A percentile compares a stretch with the other conserved stretches of the same genome.
Conservation (phyloP, 169 alveolate species). For the Cryptosporidium felis region DNA sequence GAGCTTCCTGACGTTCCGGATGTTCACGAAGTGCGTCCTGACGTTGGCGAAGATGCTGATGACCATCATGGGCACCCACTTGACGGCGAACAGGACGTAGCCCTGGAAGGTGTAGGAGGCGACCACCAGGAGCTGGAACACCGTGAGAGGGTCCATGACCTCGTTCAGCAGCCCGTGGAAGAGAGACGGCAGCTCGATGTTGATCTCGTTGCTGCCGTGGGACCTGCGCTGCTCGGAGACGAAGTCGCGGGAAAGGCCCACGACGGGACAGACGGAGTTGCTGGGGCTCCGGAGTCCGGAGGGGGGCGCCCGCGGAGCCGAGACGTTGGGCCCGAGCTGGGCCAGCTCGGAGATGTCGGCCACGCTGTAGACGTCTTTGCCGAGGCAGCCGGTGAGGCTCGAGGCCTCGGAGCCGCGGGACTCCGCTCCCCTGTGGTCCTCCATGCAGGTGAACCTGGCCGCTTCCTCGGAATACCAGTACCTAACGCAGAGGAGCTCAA, state of each 20-base stretch:
- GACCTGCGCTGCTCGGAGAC: slow-evolving; percentile 12
- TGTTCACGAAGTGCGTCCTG: slow-evolving; percentile 71
- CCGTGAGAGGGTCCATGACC: slow-evolving; percentile 75
- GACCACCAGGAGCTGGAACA: slow-evolving; percentile 79
- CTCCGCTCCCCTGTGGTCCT: neutral
- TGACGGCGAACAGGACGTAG: slow-evolving; percentile 63
- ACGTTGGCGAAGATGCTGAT: slow-evolving; percentile 58
- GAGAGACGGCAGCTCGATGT: slow-evolving; percentile 67
- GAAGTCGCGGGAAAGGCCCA: neutral
- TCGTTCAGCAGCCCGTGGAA: slow-evolving; percentile 40
- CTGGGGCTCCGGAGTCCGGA: neutral
- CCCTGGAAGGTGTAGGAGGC: slow-evolving; percentile 80
- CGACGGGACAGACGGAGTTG: neutral
- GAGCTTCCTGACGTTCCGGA: slow-evolving; percentile 64
- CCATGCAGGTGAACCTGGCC: slow-evolving; percentile 19
- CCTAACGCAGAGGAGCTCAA: slow-evolving; percentile 57
- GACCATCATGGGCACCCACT: slow-evolving; percentile 74
- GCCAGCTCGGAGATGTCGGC: neutral
- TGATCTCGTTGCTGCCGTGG: slow-evolving; percentile 36
- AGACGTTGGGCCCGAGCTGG: slow-evolving; percentile 22
- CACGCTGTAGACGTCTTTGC: slow-evolving; percentile 31
- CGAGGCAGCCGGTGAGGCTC: slow-evolving; percentile 15
- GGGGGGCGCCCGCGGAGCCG: neutral
- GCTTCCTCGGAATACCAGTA: slow-evolving; percentile 56
- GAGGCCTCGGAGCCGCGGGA: neutral